These are phyloP conservation scores for Penicillium sp. DNA, from an alignment of 2,329 filamentous ascomycete species.

Conservation along the genomic window DNA sequence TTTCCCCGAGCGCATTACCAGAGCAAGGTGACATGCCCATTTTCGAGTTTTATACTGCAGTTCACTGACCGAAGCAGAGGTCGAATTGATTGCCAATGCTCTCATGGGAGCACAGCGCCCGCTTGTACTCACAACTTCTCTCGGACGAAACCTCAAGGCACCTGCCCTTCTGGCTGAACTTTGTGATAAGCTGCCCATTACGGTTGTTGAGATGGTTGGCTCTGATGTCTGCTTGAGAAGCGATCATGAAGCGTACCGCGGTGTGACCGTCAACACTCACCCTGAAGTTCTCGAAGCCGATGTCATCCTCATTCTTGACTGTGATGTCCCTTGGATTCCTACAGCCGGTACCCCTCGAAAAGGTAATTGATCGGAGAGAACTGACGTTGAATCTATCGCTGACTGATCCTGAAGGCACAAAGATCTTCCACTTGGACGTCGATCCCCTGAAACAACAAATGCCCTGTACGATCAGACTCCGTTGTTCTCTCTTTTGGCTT, in stretches of 20 bases:
- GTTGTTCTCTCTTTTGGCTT: no score
- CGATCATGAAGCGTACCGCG: constrained; percentile 58
- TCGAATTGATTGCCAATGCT: constrained; percentile 41
- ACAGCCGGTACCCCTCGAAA: constrained; percentile 61
- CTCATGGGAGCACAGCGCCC: constrained; percentile 48
- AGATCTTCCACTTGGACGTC: constrained; percentile 64
- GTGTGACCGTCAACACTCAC: constrained; percentile 72
- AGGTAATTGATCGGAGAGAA: neutral
- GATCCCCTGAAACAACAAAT: constrained; percentile 70
- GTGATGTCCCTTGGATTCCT: constrained; percentile 88
- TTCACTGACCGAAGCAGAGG: constrained; percentile 15
- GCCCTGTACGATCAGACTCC: constrained; percentile 67
- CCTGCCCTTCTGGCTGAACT: constrained; percentile 45
- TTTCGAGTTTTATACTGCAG: neutral
- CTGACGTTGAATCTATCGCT: neutral
- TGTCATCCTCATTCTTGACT: constrained; percentile 79
- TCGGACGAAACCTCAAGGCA: constrained; percentile 46
- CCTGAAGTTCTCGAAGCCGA: constrained; percentile 73
- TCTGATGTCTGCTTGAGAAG: constrained; percentile 49
- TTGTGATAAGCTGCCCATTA: constrained; percentile 49
- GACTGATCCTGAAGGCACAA: constrained; percentile 45
- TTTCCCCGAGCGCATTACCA: constrained; percentile 12
- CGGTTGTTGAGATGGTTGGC: constrained; percentile 51
- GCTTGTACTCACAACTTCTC: constrained; percentile 52
- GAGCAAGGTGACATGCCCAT: constrained; percentile 3